These are phyloP conservation scores for Fusarium mangiferae DNA, from an alignment of 2,329 filamentous ascomycete species.

Conservation along the genomic window DNA sequence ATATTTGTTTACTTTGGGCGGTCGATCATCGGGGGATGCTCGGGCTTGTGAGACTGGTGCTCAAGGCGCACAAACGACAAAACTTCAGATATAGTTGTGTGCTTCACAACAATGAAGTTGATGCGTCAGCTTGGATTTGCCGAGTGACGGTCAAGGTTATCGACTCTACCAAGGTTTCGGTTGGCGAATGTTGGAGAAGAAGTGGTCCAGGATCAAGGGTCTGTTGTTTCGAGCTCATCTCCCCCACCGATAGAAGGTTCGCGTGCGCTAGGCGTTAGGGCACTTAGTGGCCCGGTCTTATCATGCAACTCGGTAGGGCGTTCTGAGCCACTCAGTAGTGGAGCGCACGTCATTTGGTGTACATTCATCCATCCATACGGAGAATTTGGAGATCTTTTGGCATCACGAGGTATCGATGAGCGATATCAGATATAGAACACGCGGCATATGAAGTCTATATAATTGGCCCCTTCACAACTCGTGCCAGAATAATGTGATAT, in stretches of 20 bases:
- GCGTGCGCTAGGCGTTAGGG: constrained; percentile 33
- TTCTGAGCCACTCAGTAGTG: constrained; percentile 13
- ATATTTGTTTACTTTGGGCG: constrained; percentile 43
- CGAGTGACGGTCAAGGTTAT: constrained; percentile 7
- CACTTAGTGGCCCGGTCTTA: constrained; percentile 30
- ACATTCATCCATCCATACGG: background rate
- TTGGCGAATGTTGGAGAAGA: constrained; percentile 41
- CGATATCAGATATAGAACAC: constrained; percentile 7
- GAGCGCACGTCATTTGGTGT: constrained; percentile 40
- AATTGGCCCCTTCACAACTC: constrained; percentile 12
- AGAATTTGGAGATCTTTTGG: constrained; percentile 8
- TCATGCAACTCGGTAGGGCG: constrained; percentile 10
- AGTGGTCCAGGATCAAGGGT: constrained; percentile 14
- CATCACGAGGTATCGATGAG: constrained; percentile 28
- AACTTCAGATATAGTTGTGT: constrained; percentile 12
- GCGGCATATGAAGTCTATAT: constrained; percentile 1
- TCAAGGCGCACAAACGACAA: background rate
- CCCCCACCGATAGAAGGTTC: constrained; percentile 38
- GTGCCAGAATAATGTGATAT: constrained; percentile 13
- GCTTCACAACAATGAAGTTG: background rate
- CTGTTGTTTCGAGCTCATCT: constrained; percentile 15
- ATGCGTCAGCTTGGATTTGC: constrained; percentile 10
- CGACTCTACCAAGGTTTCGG: constrained; percentile 22
- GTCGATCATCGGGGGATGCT: constrained; percentile 25
- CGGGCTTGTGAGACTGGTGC: constrained; percentile 14